Percentiles rank a stretch among this genome's conserved stretches.
phyloP scores from a whole-genome alignment of 148 eudicot genomes.

The Dysphania ambrosioides region DNA sequence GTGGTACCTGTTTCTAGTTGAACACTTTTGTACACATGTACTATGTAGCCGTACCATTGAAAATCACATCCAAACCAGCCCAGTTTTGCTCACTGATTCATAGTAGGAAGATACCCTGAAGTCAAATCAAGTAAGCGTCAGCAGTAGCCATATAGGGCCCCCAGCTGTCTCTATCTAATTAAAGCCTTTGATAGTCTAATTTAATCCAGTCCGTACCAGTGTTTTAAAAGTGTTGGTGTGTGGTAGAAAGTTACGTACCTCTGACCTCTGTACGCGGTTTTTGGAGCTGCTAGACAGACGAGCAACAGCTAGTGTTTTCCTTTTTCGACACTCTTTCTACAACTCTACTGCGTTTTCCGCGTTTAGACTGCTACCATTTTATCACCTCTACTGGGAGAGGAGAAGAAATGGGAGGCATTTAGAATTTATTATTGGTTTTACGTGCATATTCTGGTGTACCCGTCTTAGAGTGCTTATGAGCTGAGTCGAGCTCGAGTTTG shows the following conservation, averaged over 20 bases:
- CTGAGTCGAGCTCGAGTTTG: no score
- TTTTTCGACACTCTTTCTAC: neutral
- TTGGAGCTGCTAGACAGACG: slow-evolving; percentile 33
- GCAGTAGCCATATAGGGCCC: slow-evolving; percentile 18
- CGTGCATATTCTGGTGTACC: no score
- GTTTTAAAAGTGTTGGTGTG: no score
- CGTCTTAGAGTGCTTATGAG: no score
- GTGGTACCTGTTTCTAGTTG: neutral
- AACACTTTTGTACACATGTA: neutral
- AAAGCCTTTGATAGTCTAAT: neutral
- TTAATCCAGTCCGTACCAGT: neutral
- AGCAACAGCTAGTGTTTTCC: slow-evolving; percentile 33
- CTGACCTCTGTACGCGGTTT: slow-evolving; percentile 26
- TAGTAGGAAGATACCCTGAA: neutral
- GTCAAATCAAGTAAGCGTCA: slow-evolving; percentile 29
- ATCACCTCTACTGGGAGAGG: no score
- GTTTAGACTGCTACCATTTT: no score
- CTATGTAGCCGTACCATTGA: slow-evolving; percentile 17
- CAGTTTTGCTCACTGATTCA: neutral
- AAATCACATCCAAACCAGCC: slow-evolving; percentile 21
- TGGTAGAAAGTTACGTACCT: slow-evolving; percentile 5
- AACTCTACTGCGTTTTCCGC: neutral
- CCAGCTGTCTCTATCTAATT: no score
- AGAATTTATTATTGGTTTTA: no score
- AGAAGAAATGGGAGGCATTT: no score